A percentile compares a stretch with the other conserved stretches of the same genome.
These are phyloP conservation scores for Albophoma yamanashiensis DNA, from an alignment of 2,329 filamentous ascomycete genomes.

Conservation along the genomic window DNA sequence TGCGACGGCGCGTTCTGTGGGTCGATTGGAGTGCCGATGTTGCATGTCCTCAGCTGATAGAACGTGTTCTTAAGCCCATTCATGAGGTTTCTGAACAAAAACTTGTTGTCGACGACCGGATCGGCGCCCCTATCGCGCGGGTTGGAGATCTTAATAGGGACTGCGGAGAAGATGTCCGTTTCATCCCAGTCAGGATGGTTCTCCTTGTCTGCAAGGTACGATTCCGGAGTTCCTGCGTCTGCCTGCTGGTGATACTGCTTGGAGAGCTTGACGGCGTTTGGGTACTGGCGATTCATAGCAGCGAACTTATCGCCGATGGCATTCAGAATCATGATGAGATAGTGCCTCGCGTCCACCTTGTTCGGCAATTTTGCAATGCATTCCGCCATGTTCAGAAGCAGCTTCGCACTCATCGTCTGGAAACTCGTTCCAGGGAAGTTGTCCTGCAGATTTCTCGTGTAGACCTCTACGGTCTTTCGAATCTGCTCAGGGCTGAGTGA, in stretches of 20 bases:
- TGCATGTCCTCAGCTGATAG: constrained; percentile 86
- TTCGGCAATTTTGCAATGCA: constrained; percentile 90
- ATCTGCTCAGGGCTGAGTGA: constrained; percentile 85
- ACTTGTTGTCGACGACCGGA: constrained; percentile 93
- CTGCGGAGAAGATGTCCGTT: constrained; percentile 92
- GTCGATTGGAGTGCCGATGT: constrained; percentile 64
- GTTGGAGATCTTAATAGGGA: constrained; percentile 91
- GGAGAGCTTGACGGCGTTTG: constrained; percentile 89
- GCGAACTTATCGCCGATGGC: constrained; percentile 98
- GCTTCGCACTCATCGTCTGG: constrained; percentile 97
- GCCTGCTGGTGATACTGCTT: constrained; percentile 64
- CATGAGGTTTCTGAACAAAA: constrained; percentile 92
- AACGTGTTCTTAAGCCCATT: constrained; percentile 95
- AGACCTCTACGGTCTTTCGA: constrained; percentile 89
- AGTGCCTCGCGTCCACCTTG: constrained; percentile 89
- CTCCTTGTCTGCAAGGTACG: constrained; percentile 75
- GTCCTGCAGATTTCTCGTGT: constrained; percentile 91
- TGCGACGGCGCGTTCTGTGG: constrained; percentile 69
- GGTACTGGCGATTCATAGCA: constrained; percentile 92
- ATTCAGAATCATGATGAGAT: constrained; percentile 93
- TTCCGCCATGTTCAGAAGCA: constrained; percentile 95
- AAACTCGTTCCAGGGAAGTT: constrained; percentile 96
- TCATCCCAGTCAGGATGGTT: constrained; percentile 89
- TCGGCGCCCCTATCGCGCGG: constrained; percentile 81
- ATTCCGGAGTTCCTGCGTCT: constrained; percentile 52